phyloP scores from a whole-genome alignment of 441 rosid genomes.

The Erysimum pusillum region DNA sequence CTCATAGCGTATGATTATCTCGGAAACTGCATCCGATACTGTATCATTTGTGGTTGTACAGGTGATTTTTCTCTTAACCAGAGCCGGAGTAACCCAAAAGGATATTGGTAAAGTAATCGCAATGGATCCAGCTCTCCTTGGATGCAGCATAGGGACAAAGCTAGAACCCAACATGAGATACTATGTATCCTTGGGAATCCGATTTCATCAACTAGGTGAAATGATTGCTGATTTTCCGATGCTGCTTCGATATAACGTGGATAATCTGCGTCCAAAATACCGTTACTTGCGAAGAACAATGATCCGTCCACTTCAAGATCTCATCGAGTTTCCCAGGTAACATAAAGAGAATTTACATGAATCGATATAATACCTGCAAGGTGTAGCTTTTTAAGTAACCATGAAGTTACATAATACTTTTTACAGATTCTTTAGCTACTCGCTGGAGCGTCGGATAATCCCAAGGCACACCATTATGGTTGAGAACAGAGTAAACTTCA shows the following conservation, averaged over 20 bases:
- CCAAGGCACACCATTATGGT: conserved; percentile 80
- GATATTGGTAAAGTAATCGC: conserved; percentile 85
- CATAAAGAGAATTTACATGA: background rate
- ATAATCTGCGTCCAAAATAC: conserved; percentile 82
- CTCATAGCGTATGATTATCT: background rate
- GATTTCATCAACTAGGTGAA: conserved; percentile 65
- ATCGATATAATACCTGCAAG: background rate
- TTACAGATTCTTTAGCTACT: conserved; percentile 90
- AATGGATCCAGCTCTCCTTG: conserved; percentile 84
- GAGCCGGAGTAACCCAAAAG: conserved; percentile 77
- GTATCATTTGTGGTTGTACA: conserved; percentile 43
- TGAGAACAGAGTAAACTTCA: conserved; percentile 78
- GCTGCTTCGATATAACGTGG: conserved; percentile 81
- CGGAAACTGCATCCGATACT: background rate
- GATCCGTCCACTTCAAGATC: conserved; percentile 87
- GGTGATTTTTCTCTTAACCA: conserved; percentile 88
- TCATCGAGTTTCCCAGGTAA: conserved; percentile 89
- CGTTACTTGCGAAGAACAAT: conserved; percentile 77
- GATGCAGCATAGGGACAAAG: conserved; percentile 78
- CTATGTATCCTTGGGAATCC: conserved; percentile 80
- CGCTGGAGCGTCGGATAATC: conserved; percentile 79
- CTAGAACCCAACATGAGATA: conserved; percentile 83
- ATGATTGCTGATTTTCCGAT: conserved; percentile 93
- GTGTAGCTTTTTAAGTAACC: background rate
- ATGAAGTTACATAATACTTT: background rate